Base-by-base conservation (phyloP, 1,284 basidiomycete species). In the Sanghuangporus sanghuang region DNA sequence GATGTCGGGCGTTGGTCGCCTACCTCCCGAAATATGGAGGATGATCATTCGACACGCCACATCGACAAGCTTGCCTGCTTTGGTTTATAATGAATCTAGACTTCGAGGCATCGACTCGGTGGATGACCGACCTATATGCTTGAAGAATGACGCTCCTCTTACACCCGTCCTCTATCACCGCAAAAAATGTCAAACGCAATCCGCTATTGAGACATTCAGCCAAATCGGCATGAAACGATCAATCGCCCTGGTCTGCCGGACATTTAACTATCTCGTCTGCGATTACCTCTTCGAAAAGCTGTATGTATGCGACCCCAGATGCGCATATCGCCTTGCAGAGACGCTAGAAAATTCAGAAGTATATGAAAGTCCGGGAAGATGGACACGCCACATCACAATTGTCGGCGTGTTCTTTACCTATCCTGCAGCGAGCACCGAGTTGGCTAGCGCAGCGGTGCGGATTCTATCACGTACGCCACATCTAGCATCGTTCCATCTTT, bases 1-100 rank as follows among this genome's bases (percentile, higher is more conserved):
- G 48, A 53, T 53, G 52, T 5, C 52, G 44, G 57, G 18, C 12
- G 18, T 48, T 21, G 6, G 16, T 59, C 12, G 32, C 9, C 44
- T 59, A n/a, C 57, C 57, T 46, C 42, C 46, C 4, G 57, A 59
- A 36, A 21, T 59, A 5, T 59, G 57, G 57, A 59, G 32, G 44
- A 35, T 59, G 16, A 59, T 59, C 39, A 59, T 59, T 12, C 39
- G 21, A 7, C 18, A 59, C 39, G 57, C 57, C 57, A 59, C 57
- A 59, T 11, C 44, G 7, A 35, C 57, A 11, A 38, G 18, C 14
- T 5, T 32, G n/a, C 57, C 46, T n/a, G n/a, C 27, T 11, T 59
- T 42, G n/a, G 27, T 7, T 16, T 16, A 11, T 14, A 32, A 39
- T 14, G 57, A 59, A 23, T 46, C 18, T 18, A 5, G 11, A 8